Evolutionary conservation across 495 filamentous ascomycete species (phyloP).

Genomic region (Schizothecium vesticola): DNA sequence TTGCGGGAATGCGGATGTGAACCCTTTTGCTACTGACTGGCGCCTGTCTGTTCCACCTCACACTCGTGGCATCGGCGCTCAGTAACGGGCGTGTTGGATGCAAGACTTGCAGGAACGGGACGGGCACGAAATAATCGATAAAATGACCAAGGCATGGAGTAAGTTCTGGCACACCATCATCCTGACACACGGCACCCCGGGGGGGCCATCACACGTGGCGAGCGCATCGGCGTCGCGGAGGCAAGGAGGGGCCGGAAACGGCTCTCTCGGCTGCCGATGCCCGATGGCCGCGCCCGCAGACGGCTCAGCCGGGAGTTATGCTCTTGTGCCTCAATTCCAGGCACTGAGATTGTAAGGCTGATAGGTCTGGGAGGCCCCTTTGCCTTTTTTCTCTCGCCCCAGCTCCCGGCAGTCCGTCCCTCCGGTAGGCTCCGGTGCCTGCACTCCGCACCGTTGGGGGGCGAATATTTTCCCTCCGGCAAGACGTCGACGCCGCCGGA

Average conservation of each 20-base stretch:
- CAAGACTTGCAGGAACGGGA: background rate
- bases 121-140: background rate
- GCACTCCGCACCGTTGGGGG: background rate
- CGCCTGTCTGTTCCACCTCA: background rate
- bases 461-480: background rate
- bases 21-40: background rate
- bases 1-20: background rate
- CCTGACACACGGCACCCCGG: background rate
- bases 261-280: background rate
- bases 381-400: background rate
- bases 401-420: background rate
- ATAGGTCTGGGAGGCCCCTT: background rate
- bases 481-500: background rate
- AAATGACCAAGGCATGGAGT: background rate
- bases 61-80: background rate
- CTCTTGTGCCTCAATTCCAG: background rate
- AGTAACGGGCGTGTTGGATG: background rate
- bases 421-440: background rate
- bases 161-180: background rate
- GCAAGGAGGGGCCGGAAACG: background rate
- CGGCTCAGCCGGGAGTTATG: background rate
- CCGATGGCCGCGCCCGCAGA: background rate
- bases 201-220: background rate
- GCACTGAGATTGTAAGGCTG: background rate
- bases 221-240: background rate